These are phyloP conservation scores for Paecilomyces sp. DNA, from an alignment of 2,329 filamentous ascomycete species.

Conservation along the genomic window DNA sequence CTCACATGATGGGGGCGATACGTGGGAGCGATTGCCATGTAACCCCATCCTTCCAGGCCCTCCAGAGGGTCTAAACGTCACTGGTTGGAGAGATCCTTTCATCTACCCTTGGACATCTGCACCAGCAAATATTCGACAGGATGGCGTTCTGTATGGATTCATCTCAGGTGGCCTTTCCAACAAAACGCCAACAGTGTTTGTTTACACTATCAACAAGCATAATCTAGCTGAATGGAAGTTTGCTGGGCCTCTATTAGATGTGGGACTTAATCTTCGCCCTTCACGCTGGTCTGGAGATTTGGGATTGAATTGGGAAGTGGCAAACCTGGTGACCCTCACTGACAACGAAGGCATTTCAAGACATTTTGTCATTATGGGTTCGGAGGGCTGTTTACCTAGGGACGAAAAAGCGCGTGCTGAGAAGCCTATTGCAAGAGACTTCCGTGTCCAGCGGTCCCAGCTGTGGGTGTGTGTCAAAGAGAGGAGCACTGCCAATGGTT, in stretches of 20 bases:
- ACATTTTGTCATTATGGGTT: constrained; percentile 41
- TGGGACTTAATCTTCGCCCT: constrained; percentile 31
- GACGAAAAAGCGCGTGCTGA: neutral
- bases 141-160: constrained; percentile 37
- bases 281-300: constrained; percentile 45
- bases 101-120: constrained; percentile 21
- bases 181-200: constrained; percentile 39
- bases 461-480: constrained; percentile 38
- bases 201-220: constrained; percentile 37
- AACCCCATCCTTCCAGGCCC: constrained; percentile 34
- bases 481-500: neutral
- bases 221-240: constrained; percentile 41
- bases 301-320: constrained; percentile 47
- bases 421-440: constrained; percentile 7
- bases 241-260: constrained; percentile 35
- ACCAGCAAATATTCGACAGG: constrained; percentile 2
- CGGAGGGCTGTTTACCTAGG: constrained; percentile 33
- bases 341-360: constrained; percentile 21
- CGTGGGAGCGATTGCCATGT: constrained; percentile 25
- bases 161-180: constrained; percentile 42
- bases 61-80: constrained; percentile 25
- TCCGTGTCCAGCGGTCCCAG: constrained; percentile 24
- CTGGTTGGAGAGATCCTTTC: constrained; percentile 38
- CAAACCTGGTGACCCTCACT: constrained; percentile 38
- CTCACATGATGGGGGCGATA: constrained; percentile 30